Conservation (phyloP, 352 stramenopile genomes). For the Globisporangium splendens region DNA sequence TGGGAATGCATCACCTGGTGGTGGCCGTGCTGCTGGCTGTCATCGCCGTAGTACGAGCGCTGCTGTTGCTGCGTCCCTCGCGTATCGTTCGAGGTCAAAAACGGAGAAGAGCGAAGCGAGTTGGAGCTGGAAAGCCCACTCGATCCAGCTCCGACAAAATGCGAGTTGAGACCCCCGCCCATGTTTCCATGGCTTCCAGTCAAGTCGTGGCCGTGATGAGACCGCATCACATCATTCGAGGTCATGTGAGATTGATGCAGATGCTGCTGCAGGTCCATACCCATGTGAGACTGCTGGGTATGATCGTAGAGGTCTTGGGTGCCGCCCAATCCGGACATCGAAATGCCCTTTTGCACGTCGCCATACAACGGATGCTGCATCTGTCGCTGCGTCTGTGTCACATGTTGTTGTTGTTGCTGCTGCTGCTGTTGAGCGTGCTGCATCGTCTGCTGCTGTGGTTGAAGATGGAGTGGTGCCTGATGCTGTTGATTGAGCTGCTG, state of each 20-base stretch:
- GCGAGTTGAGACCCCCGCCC: constrained; percentile 5
- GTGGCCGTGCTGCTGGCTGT: constrained; percentile 27
- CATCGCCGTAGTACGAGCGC: constrained; percentile 39
- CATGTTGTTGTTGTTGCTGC: constrained; percentile 36
- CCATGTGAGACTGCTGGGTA: constrained; percentile 43
- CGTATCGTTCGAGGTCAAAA: constrained; percentile 10
- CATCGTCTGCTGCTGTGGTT: constrained; percentile 31
- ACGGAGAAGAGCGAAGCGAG: constrained; percentile 11
- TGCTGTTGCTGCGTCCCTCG: constrained; percentile 15
- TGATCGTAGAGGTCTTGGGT: constrained; percentile 47
- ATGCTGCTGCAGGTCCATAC: constrained; percentile 48
- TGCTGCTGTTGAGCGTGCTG: constrained; percentile 18
- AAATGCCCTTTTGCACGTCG: constrained; percentile 46
- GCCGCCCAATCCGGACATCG: constrained; percentile 36
- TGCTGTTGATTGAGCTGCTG: constrained; percentile 15
- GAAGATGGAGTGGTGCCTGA: constrained; percentile 34
- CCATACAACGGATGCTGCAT: constrained; percentile 56
- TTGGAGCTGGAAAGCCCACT: constrained; percentile 4
- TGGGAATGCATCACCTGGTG: constrained; percentile 38
- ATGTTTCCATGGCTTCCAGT: constrained; percentile 6
- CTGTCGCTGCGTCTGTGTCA: constrained; percentile 20
- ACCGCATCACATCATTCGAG: constrained; percentile 31
- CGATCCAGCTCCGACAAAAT: constrained; percentile 9
- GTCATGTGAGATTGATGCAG: constrained; percentile 14
- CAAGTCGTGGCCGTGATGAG: constrained; percentile 24